Evolutionary conservation across 208 protist species (phyloP), one percentile per base, ranked within the genome.

Genomic region (Naegleria lovaniensis): DNA sequence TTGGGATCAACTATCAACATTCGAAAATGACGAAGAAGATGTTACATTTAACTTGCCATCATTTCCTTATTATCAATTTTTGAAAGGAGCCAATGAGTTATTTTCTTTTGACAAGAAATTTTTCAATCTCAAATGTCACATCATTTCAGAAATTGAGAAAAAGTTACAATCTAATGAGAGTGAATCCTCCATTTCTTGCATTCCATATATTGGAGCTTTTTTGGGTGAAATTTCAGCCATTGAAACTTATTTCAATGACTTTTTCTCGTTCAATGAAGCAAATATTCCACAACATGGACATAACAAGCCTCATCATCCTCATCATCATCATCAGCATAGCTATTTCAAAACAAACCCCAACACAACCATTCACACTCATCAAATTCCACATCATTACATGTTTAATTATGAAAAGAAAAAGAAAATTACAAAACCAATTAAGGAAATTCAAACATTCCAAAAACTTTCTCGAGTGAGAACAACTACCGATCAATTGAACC

Each of bases 391-490:
- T 36, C 29, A 29, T 9, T 79, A 79, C n/a, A 19, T 79, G 16
- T 79, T 79, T 9, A 79, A 79, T 9, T 79, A 36, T 79, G 67
- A 79, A 79, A 79, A 79, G 67, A 79, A 79, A n/a, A 79, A 33
- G n/a, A 36, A 36, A 36, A 79, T 79, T 33, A 79, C 67, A 25
- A 79, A 79, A 79, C 16, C 29, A 36, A 11, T 79, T 13, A 79
- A 36, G 67, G 67, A 79, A 79, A 36, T 79, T 36, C 67, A 79
- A 79, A 79, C 67, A 36, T 79, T 79, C 29, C 67, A 79, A 79
- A 67, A 67, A 29, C 55, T 67, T 67, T 67, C 55, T 29, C 22
- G 22, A 67, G 19, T 19, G 13, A 67, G 1, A 67, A 19, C 55
- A 67, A 22, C 43, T 9, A 48, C 43, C 43, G n/a, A n/a, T n/a